phyloP scores from a whole-genome alignment of 192 early-diverging fungal species.

The Pecoramyces ruminantium region DNA sequence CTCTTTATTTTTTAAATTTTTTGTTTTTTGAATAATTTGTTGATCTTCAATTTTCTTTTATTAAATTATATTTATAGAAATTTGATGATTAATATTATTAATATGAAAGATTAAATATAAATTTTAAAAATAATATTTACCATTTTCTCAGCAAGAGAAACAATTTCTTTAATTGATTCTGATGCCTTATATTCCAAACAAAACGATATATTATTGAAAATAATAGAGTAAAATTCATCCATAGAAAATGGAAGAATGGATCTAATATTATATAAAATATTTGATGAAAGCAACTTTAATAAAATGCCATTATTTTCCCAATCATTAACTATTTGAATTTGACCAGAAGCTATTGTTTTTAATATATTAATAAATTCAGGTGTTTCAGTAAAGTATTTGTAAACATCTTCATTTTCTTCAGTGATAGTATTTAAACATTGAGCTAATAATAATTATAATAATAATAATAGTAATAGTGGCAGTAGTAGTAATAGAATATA shows the following conservation, averaged over 20 bases:
- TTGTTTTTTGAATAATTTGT: background rate
- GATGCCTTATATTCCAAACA: background rate
- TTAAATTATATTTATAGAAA: background rate
- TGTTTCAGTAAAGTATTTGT: background rate
- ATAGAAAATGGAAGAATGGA: background rate
- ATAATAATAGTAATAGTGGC: no score
- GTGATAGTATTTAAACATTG: background rate
- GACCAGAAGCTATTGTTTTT: background rate
- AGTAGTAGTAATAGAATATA: no score
- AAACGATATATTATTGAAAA: background rate
- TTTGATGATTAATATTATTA: no score
- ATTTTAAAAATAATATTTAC: background rate
- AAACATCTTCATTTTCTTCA: background rate
- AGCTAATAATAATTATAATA: no score
- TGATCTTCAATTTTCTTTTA: background rate
- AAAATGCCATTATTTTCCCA: slow-evolving; percentile 38
- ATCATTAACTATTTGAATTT: background rate
- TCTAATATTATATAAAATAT: slow-evolving; percentile 30
- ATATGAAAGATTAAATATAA: background rate
- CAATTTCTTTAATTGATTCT: background rate
- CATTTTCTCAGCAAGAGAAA: background rate
- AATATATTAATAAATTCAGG: background rate
- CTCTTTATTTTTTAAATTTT: background rate
- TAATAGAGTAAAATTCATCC: background rate
- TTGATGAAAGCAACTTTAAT: slow-evolving; percentile 50